phyloP scores from a whole-genome alignment of 108 stramenopile species.

The Pseudonitzschia multistriata region DNA sequence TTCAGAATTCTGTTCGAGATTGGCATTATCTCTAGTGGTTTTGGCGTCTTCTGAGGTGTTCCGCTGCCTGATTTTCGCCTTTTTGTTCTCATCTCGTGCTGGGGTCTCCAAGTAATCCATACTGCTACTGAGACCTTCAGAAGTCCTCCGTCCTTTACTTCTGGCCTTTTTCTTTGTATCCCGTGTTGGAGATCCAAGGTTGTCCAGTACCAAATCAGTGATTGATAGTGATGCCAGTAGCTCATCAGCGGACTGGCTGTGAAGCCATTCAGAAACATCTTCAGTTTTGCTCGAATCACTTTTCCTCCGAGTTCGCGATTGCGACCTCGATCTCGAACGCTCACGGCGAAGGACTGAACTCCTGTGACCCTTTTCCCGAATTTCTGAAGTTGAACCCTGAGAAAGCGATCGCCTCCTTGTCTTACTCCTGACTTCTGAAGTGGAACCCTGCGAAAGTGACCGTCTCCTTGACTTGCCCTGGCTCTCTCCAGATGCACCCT shows the following conservation, averaged over 20 bases:
- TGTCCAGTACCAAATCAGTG: too few relatives aligned
- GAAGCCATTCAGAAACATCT: too few relatives aligned
- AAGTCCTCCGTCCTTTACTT: too few relatives aligned
- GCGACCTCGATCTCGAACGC: background rate
- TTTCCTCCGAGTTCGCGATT: background rate
- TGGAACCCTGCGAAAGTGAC: background rate
- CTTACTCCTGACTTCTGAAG: background rate
- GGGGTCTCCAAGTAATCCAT: background rate
- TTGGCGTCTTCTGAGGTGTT: background rate
- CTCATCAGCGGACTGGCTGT: too few relatives aligned
- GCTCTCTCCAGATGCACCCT: background rate
- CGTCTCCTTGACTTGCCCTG: background rate
- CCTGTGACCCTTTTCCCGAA: constrained; percentile 3
- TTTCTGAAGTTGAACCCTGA: background rate
- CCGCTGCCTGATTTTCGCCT: background rate
- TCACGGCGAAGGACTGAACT: background rate
- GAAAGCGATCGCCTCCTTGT: constrained; percentile 1
- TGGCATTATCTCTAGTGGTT: background rate
- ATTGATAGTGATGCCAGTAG: too few relatives aligned
- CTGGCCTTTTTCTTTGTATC: too few relatives aligned
- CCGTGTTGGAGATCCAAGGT: too few relatives aligned
- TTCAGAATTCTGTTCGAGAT: background rate
- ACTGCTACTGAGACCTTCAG: background rate
- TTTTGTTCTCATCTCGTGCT: constrained; percentile 5
- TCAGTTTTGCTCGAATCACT: too few relatives aligned